phyloP scores from a whole-genome alignment of 116 monocot genomes.

The Cymodocea nodosa region DNA sequence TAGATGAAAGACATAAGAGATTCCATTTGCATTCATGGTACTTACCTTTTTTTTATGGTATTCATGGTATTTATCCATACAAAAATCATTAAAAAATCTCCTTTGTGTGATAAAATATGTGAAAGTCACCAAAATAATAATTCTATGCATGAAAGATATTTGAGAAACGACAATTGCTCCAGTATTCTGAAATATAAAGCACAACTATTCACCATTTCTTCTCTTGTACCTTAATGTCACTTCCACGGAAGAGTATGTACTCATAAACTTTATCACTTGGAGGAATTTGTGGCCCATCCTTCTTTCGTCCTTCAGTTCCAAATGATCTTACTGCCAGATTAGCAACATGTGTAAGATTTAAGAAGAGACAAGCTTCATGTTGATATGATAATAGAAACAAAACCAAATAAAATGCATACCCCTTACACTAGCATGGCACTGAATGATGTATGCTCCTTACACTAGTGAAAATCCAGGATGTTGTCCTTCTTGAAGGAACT shows the following conservation, averaged over 20 bases:
- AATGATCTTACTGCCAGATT: constrained; percentile 28
- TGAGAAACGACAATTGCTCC: too few species aligned
- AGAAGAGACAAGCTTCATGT: neutral
- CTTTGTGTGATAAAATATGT: too few species aligned
- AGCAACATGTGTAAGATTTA: neutral
- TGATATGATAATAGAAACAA: neutral
- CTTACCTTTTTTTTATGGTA: too few species aligned
- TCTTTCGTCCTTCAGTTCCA: constrained; percentile 43
- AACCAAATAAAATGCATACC: neutral
- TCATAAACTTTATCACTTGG: constrained; percentile 36
- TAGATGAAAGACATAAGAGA: too few species aligned
- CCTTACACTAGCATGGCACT: neutral
- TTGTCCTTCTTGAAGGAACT: too few species aligned
- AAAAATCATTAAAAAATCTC: too few species aligned
- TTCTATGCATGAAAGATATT: too few species aligned
- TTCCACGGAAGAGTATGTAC: constrained; percentile 40
- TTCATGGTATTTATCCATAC: too few species aligned
- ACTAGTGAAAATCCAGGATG: too few species aligned
- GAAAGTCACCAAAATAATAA: too few species aligned
- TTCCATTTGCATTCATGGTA: too few species aligned
- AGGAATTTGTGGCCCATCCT: constrained; percentile 39
- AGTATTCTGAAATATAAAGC: too few species aligned
- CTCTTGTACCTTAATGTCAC: constrained; percentile 42
- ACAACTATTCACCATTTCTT: neutral
- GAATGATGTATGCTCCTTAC: neutral